These are phyloP conservation scores for Suillus paluster DNA, from an alignment of 768 basidiomycete genomes.

Conservation along the genomic window DNA sequence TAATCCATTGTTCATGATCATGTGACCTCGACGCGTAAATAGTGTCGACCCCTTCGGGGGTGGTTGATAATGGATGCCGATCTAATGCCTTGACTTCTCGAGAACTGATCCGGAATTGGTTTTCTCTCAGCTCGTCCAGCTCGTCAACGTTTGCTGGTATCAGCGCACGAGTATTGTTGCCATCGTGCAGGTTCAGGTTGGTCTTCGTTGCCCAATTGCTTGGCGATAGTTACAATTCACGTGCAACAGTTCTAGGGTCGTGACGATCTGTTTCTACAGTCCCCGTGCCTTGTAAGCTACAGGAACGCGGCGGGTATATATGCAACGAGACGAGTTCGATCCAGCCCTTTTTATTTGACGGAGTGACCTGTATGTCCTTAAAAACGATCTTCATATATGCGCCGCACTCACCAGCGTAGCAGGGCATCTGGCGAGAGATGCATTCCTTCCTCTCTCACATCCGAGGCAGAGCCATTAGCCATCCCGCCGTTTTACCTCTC, in stretches of 20 bases:
- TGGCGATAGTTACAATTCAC: constrained; percentile 1
- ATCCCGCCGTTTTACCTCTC: constrained; percentile 18
- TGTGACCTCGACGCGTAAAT: constrained; percentile 9
- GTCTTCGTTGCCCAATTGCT: neutral
- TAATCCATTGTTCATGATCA: constrained; percentile 10
- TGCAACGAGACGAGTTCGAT: neutral
- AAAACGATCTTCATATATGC: neutral
- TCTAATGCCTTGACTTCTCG: neutral
- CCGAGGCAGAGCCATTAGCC: constrained; percentile 30
- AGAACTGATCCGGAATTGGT: neutral
- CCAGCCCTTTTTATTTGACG: neutral
- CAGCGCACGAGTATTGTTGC: neutral
- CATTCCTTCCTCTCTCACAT: constrained; percentile 38
- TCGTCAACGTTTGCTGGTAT: neutral
- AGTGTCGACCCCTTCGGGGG: constrained; percentile 28
- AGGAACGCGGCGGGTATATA: no score
- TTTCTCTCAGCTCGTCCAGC: neutral
- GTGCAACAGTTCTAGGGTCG: neutral
- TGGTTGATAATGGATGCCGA: constrained; percentile 18
- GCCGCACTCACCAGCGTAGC: neutral
- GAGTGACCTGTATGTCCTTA: neutral
- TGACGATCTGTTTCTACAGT: neutral
- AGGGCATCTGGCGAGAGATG: constrained; percentile 21
- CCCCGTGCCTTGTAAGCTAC: neutral
- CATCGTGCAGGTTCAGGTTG: neutral